A percentile compares a stretch with the other conserved stretches of the same genome.
phyloP scores from a whole-genome alignment of 306 rosid genomes.

The Sophora flavescens region DNA sequence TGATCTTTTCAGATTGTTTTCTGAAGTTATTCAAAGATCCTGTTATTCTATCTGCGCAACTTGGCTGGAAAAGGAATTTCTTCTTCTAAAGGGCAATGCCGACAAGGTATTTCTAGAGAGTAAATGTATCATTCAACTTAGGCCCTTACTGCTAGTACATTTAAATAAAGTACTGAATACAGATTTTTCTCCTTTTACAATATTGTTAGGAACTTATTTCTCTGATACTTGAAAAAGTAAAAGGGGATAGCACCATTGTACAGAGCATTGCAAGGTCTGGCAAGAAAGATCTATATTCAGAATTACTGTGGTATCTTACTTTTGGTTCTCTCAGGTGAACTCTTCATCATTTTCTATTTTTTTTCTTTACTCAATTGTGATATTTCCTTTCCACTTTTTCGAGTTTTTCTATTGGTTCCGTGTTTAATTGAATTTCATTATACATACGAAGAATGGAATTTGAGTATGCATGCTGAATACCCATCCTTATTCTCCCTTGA shows the following conservation, averaged over 20 bases:
- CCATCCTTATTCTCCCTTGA: conserved; percentile 20
- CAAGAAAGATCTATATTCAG: conserved; percentile 91
- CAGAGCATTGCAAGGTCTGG: conserved; percentile 83
- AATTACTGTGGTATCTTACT: conserved; percentile 81
- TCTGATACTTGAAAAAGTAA: conserved; percentile 69
- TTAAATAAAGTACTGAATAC: conserved; percentile 34
- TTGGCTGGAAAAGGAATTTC: conserved; percentile 86
- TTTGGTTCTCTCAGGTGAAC: conserved; percentile 75
- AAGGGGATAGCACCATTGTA: conserved; percentile 63
- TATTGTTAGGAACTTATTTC: conserved; percentile 64
- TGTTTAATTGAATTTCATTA: conserved; percentile 29
- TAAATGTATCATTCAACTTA: conserved; percentile 20
- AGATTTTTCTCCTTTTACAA: conserved; percentile 36
- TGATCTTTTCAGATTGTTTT: conserved; percentile 63
- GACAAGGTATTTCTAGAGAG: conserved; percentile 61
- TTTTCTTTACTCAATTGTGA: conserved; percentile 2
- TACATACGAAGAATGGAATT: conserved; percentile 20
- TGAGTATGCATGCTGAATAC: conserved; percentile 12
- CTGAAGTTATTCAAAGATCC: conserved; percentile 66
- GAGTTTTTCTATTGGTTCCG: conserved; percentile 20
- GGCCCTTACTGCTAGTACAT: conserved; percentile 29
- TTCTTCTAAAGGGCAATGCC: conserved; percentile 53
- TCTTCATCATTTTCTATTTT: conserved; percentile 33
- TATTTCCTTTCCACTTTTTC: conserved; percentile 13
- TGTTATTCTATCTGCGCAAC: conserved; percentile 65